phyloP scores from a whole-genome alignment of 2,329 filamentous ascomycete genomes.

The Colletotrichum scovillei region DNA sequence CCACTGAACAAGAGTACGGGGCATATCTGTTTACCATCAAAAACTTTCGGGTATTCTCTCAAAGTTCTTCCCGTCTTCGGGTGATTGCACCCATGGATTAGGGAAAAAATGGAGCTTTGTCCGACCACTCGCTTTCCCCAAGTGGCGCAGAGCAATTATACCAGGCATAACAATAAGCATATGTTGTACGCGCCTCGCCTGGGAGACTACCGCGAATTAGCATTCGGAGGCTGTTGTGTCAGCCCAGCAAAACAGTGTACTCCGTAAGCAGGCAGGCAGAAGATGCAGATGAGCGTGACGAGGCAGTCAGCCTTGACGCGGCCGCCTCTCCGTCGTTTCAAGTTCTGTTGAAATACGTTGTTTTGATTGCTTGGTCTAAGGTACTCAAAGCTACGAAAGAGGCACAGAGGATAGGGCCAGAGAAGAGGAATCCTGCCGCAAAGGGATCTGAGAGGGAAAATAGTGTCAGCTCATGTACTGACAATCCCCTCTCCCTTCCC shows the following conservation, averaged over 20 bases:
- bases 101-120: neutral
- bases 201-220: neutral
- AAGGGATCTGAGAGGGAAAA: neutral
- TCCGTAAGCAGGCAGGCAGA: neutral
- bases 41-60: neutral
- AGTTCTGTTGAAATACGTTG: neutral
- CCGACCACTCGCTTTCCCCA: neutral
- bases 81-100: slow-evolving; percentile 7
- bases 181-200: neutral
- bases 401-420: neutral
- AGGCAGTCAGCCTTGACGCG: neutral
- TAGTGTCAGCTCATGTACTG: slow-evolving; percentile 5
- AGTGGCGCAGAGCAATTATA: neutral
- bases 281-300: neutral
- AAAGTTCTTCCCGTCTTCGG: neutral
- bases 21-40: neutral
- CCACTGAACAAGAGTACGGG: slow-evolving; percentile 10
- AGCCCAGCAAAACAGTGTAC: no score
- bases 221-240: neutral
- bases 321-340: neutral
- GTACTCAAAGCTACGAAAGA: neutral
- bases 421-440: neutral
- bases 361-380: neutral
- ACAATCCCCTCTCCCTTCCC: slow-evolving; percentile 22
- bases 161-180: neutral